Base-by-base conservation (phyloP, 2,329 filamentous ascomycete species). In the Nakataea oryzae region DNA sequence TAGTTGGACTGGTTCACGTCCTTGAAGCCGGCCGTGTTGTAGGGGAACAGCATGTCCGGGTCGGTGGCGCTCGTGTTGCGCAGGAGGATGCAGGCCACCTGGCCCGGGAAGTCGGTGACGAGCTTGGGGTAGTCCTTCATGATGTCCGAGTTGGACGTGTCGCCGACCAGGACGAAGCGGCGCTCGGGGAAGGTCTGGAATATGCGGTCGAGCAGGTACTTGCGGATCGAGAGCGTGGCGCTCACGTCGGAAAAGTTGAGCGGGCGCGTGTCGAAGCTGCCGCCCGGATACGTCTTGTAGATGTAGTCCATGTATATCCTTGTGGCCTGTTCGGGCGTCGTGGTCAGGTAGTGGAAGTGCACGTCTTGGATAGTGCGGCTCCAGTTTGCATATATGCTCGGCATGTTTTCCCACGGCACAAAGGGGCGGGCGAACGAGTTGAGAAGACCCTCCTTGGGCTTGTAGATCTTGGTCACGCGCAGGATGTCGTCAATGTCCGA, bases 301-400 rank as follows among this genome's bases (percentile, higher is more conserved):
- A 93, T 91, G 73, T 88, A 88, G 62, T 88, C 81, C 88, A 91
- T 91, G 75, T 93, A 93, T 66, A 86, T 88, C 55, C 89, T 79
- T 0, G 89, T 91, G 5, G 86, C 81, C 71, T 93, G 89, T 74
- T 92, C 89, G 0, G 89, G 89, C 0, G 89, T 91, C 0, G 89
- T 93, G 0, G 89, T 93, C 26, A 93, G 79, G 74, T 93, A 93
- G 74, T 92, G 89, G 77, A 92, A 93, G 71, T 92, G 89, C 65
- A 86, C 79, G 68, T 90, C 21, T 0, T 84, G 81, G 17, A 90
- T 77, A 27, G 79, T 83, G n/a, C 75, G 74, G 1, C 82, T 86
- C 88, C 89, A 92, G 69, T 91, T 90, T 66, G 86, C 83, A 71
- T 91, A 93, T 66, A 92, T 86, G 2, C 86, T 79, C 0, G 89